phyloP scores from a whole-genome alignment of 768 basidiomycete species.

The Lactifluus rugatus region DNA sequence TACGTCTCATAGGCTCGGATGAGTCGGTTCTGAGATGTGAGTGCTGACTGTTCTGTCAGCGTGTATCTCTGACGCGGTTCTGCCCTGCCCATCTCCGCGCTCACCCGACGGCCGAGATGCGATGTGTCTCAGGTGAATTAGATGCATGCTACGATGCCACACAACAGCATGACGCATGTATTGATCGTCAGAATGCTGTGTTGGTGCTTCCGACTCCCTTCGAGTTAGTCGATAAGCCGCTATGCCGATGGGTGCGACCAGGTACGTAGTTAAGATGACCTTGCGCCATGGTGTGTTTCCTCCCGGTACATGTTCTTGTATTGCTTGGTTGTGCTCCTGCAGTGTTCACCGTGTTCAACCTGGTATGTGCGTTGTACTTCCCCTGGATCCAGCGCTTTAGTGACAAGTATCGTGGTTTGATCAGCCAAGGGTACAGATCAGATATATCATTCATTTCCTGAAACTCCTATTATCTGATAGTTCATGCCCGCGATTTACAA shows the following conservation, averaged over 20 bases:
- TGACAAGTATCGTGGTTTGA: no score
- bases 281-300: background rate
- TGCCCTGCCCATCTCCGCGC: background rate
- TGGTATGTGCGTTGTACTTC: no score
- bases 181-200: background rate
- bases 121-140: background rate
- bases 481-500: no score
- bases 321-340: background rate
- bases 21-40: background rate
- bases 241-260: background rate
- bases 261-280: background rate
- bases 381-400: no score
- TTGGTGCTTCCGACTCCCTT: background rate
- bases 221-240: background rate
- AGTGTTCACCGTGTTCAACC: no score
- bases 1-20: background rate
- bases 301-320: background rate
- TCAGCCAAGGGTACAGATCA: no score
- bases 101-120: background rate
- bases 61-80: background rate
- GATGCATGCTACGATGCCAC: background rate
- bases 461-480: no score
- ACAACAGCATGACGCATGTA: background rate
- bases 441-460: no score
- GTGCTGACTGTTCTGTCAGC: background rate